phyloP scores from a whole-genome alignment of 768 basidiomycete species.

The Lactarius tabidus region DNA sequence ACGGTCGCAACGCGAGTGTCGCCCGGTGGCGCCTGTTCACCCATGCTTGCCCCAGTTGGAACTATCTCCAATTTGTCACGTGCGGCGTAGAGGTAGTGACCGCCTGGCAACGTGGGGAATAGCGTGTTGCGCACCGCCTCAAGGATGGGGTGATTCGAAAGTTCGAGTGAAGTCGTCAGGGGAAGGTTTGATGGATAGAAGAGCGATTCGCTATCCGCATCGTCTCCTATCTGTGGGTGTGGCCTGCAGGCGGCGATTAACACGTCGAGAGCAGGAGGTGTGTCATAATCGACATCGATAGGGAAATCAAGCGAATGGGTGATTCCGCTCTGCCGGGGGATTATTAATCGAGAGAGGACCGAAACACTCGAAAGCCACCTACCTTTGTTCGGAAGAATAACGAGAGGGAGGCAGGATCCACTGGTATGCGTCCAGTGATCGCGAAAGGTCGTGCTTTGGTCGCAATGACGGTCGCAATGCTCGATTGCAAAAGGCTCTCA shows the following conservation, averaged over 20 bases:
- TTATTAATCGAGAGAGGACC: constrained; percentile 5
- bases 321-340: constrained; percentile 55
- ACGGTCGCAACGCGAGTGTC: constrained; percentile 74
- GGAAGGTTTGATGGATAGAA: constrained; percentile 72
- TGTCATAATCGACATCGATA: constrained; percentile 68
- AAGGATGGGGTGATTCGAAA: constrained; percentile 78
- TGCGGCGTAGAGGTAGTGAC: constrained; percentile 64
- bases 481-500: constrained; percentile 51
- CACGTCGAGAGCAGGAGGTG: constrained; percentile 74
- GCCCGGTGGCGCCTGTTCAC: constrained; percentile 50
- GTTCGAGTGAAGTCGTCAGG: constrained; percentile 70
- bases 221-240: constrained; percentile 50
- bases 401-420: constrained; percentile 62
- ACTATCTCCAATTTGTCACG: constrained; percentile 71
- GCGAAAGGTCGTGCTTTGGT: constrained; percentile 62
- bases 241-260: constrained; percentile 71
- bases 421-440: constrained; percentile 62
- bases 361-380: constrained; percentile 24
- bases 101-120: constrained; percentile 65
- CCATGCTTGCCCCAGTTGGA: constrained; percentile 54
- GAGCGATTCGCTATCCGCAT: constrained; percentile 56
- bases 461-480: constrained; percentile 50
- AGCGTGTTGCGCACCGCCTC: constrained; percentile 67
- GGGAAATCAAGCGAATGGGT: constrained; percentile 81
- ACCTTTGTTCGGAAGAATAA: constrained; percentile 82